Conservation (phyloP, 2,329 filamentous ascomycete genomes). For the Lasiodiplodia gonubiensis region DNA sequence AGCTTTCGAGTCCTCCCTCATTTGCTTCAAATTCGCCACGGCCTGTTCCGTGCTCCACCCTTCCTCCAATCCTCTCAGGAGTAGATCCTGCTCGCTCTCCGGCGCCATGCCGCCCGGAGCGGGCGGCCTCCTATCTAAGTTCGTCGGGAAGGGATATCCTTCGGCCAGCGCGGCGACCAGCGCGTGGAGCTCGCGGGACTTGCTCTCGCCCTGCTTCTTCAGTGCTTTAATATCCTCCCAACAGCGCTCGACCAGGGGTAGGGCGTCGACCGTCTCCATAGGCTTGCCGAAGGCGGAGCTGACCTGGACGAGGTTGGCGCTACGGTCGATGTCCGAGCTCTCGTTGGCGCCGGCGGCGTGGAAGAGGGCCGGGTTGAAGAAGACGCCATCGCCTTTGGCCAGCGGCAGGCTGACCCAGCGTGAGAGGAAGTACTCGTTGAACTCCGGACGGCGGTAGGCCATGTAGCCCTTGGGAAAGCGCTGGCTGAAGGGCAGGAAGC, state of each 20-base stretch:
- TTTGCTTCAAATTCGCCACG: slow-evolving; percentile 49
- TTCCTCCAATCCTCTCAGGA: slow-evolving; percentile 53
- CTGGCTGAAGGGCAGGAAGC: slow-evolving; percentile 67
- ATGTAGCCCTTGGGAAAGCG: slow-evolving; percentile 63
- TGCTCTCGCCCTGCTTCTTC: slow-evolving; percentile 42
- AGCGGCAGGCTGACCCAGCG: slow-evolving; percentile 61
- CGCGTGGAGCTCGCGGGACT: slow-evolving; percentile 52
- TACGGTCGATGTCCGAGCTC: slow-evolving; percentile 55
- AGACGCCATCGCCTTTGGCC: slow-evolving; percentile 63
- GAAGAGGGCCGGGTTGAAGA: slow-evolving; percentile 68
- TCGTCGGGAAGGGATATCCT: slow-evolving; percentile 68
- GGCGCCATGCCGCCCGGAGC: slow-evolving; percentile 65
- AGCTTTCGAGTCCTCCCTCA: slow-evolving; percentile 44
- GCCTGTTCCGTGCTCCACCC: slow-evolving; percentile 49
- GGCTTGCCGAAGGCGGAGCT: slow-evolving; percentile 67
- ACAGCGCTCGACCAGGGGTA: slow-evolving; percentile 54
- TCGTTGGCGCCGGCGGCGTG: slow-evolving; percentile 67
- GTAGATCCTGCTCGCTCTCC: slow-evolving; percentile 62
- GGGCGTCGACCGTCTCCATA: slow-evolving; percentile 65
- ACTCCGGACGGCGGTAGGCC: slow-evolving; percentile 60
- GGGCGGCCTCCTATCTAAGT: slow-evolving; percentile 63
- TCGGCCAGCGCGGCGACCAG: slow-evolving; percentile 60
- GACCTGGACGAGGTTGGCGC: slow-evolving; percentile 67
- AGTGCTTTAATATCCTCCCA: slow-evolving; percentile 51
- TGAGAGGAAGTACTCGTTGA: slow-evolving; percentile 60